Evolutionary conservation across 1,284 basidiomycete species (phyloP).

Genomic region (Mixia osmundae): DNA sequence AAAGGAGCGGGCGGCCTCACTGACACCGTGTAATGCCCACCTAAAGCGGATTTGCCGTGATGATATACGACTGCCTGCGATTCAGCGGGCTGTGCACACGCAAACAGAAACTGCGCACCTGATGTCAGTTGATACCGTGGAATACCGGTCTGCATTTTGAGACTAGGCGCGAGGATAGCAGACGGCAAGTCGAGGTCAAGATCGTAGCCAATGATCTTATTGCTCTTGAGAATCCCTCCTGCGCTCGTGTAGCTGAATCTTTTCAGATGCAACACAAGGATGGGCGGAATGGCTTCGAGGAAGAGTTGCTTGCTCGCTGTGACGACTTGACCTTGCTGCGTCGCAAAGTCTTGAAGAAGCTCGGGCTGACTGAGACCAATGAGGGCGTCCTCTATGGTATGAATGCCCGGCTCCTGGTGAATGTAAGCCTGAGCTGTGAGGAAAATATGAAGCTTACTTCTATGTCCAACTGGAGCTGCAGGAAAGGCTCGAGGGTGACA

Average conservation of each 20-base stretch:
- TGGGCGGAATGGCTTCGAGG: conserved; percentile 61
- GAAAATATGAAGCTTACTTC: conserved; percentile 29
- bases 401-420: conserved; percentile 52
- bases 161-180: conserved; percentile 45
- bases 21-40: conserved; percentile 89
- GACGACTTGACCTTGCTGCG: conserved; percentile 34
- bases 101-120: conserved; percentile 28
- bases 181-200: conserved; percentile 48
- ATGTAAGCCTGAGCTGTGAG: neutral
- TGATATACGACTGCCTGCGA: conserved; percentile 60
- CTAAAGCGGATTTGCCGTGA: conserved; percentile 69
- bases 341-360: conserved; percentile 30
- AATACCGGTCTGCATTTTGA: conserved; percentile 28
- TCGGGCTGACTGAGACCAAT: conserved; percentile 57
- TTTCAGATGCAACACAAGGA: conserved; percentile 79
- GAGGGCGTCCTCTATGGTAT: conserved; percentile 62
- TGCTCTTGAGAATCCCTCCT: conserved; percentile 60
- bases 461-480: conserved; percentile 70
- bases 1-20: conserved; percentile 53
- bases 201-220: conserved; percentile 56
- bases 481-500: conserved; percentile 77
- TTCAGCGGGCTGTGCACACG: neutral
- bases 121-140: conserved; percentile 66
- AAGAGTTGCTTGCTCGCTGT: conserved; percentile 73
- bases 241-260: conserved; percentile 59